Conservation (phyloP, 768 basidiomycete species). For the Leucogyrophana mollusca region DNA sequence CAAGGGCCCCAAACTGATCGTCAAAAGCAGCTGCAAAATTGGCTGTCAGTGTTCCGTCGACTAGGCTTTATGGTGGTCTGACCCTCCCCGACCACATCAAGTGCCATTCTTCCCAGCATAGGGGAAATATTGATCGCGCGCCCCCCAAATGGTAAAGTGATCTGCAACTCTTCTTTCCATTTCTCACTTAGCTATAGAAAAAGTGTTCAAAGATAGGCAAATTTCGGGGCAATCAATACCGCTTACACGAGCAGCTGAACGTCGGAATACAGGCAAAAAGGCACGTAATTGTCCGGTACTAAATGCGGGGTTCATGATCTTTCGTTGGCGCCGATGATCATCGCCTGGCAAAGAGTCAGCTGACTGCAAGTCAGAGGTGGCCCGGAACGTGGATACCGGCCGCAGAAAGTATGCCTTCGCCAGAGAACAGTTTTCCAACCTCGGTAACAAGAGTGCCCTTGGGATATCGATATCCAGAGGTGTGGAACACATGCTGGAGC, state of each 20-base stretch:
- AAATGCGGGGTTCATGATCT: slow-evolving; percentile 29
- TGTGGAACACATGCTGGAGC: slow-evolving; percentile 26
- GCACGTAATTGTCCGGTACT: slow-evolving; percentile 19
- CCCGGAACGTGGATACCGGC: slow-evolving; percentile 12
- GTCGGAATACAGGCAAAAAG: slow-evolving; percentile 24
- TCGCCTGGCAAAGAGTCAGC: slow-evolving; percentile 7
- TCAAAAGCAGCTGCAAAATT: slow-evolving; percentile 19
- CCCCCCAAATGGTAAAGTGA: slow-evolving; percentile 1
- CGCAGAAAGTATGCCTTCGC: slow-evolving; percentile 17
- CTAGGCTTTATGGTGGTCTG: neutral
- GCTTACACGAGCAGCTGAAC: slow-evolving; percentile 16
- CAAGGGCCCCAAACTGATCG: slow-evolving; percentile 18
- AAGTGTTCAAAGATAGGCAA: neutral
- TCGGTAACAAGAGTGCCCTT: slow-evolving; percentile 12
- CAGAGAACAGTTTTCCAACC: slow-evolving; percentile 16
- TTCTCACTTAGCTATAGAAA: slow-evolving; percentile 16
- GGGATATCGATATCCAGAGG: slow-evolving; percentile 24
- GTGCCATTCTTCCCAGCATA: slow-evolving; percentile 20
- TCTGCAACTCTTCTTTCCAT: slow-evolving; percentile 19
- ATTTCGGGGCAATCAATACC: too few relatives aligned
- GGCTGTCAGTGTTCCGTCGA: neutral
- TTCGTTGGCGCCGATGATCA: slow-evolving; percentile 27
- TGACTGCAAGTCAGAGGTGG: neutral
- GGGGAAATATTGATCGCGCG: slow-evolving; percentile 15
- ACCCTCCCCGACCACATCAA: slow-evolving; percentile 30